Evolutionary conservation across 345 rosid genomes (phyloP).

Genomic region (Hypericum perforatum): DNA sequence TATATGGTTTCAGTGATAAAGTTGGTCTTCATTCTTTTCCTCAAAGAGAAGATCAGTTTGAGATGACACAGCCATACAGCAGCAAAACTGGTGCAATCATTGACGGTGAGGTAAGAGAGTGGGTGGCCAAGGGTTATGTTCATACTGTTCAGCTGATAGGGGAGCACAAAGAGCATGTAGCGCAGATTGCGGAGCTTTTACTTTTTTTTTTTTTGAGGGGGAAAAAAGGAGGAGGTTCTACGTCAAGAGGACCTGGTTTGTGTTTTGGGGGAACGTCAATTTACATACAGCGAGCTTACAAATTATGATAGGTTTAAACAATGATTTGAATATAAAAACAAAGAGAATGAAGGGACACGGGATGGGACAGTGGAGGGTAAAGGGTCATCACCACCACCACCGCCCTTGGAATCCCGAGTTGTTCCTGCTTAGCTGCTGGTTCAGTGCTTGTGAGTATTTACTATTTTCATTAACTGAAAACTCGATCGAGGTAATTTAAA

Average conservation of each 20-base stretch:
- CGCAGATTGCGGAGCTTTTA: constrained; percentile 69
- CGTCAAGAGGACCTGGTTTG: constrained; percentile 66
- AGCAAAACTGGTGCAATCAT: constrained; percentile 80
- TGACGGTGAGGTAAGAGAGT: constrained; percentile 75
- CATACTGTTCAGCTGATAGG: constrained; percentile 49
- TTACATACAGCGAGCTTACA: constrained; percentile 46
- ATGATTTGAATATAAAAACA: constrained; percentile 50
- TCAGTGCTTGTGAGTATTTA: too few relatives aligned
- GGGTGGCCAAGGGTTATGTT: constrained; percentile 72
- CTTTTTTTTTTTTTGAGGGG: too few relatives aligned
- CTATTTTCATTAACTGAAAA: too few relatives aligned
- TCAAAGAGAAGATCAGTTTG: constrained; percentile 56
- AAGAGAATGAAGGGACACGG: constrained; percentile 20
- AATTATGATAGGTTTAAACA: constrained; percentile 71
- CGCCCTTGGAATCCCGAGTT: constrained; percentile 46
- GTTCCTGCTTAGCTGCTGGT: constrained; percentile 35
- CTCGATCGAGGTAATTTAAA: too few relatives aligned
- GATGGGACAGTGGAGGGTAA: constrained; percentile 37
- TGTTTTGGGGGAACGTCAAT: constrained; percentile 83
- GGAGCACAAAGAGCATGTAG: constrained; percentile 71
- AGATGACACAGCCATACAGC: constrained; percentile 84
- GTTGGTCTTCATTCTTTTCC: constrained; percentile 96
- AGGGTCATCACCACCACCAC: constrained; percentile 23
- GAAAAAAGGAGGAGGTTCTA: constrained; percentile 82
- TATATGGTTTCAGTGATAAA: constrained; percentile 91